Evolutionary conservation across 1,284 basidiomycete genomes (phyloP), one percentile per base, ranked within the genome.

Genomic region (Naganishia sp.): DNA sequence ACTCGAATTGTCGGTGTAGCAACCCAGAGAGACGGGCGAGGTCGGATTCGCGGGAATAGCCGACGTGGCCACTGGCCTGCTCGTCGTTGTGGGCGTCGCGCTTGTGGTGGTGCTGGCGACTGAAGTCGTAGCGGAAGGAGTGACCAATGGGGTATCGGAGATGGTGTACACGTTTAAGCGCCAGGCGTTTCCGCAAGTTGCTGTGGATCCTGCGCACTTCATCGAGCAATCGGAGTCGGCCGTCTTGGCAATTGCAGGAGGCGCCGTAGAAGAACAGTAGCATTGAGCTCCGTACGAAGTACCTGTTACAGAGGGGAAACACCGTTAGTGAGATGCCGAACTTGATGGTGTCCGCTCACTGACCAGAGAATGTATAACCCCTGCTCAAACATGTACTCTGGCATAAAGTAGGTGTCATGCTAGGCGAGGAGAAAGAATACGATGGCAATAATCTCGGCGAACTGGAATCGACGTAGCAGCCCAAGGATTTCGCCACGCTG

Each of bases 371-470:
- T 6, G 21, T 42, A 28, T 61, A 61, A 23, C 59, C 59, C 52
- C 73, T 69, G 54, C 70, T 72, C 43, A 70, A 67, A 69, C 79
- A 80, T 59, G 74, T 71, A 43, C 68, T 72, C 50, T 76, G 67
- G 67, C 79, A 80, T 3, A 72, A 64, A 36, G 70, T 53, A 0
- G 75, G 73, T 3, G 77, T 75, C 65, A 77, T 72, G 33, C 64
- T 49, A 9, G 50, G 21, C 6, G 74, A 73, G 1, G 70, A 71
- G 69, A 75, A 76, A 2, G 69, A 59, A 28, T 74, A 72, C 3
- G 73, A 73, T 18, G 68, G 57, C 16, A 80, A 71, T 42, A 78
- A 68, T 21, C 78, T 50, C 6, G 59, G 59, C 11, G 43, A 52
- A 11, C 39, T 15, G 28, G 59, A 61, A 42, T 61, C 59, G 48